phyloP scores from a whole-genome alignment of 768 basidiomycete genomes.

The Pulveroboletus sp. region DNA sequence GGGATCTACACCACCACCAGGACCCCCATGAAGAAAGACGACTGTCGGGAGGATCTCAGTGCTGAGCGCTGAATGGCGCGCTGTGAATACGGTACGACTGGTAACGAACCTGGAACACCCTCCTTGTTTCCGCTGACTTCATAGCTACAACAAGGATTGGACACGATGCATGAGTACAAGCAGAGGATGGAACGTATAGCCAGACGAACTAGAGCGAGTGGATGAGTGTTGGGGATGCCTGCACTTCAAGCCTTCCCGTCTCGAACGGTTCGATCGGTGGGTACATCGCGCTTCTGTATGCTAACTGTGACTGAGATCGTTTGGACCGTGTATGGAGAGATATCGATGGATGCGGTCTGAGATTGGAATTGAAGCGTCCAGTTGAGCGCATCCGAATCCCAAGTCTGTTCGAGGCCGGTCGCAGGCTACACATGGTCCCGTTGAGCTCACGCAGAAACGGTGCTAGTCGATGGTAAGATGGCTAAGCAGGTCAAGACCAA shows the following conservation, averaged over 20 bases:
- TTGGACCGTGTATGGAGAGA: not conserved
- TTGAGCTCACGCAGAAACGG: too few species aligned
- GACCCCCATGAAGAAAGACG: conserved; percentile 81
- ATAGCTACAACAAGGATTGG: conserved; percentile 45
- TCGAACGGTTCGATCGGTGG: conserved; percentile 62
- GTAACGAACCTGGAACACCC: conserved; percentile 60
- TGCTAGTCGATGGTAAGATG: not conserved
- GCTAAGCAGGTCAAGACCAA: not conserved
- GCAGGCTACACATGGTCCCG: too few species aligned
- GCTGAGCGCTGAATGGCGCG: not conserved
- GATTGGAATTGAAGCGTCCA: conserved; percentile 5
- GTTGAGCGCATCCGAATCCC: not conserved
- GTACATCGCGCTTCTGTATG: conserved; percentile 46
- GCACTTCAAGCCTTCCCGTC: conserved; percentile 63
- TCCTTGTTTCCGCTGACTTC: conserved; percentile 76
- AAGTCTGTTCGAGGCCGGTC: conserved; percentile 7
- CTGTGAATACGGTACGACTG: not conserved
- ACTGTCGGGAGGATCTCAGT: conserved; percentile 38
- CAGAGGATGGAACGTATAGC: conserved; percentile 7
- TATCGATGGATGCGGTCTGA: conserved; percentile 17
- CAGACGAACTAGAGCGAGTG: conserved; percentile 69
- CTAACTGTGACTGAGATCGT: conserved; percentile 1
- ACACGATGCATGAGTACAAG: not conserved
- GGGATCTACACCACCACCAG: conserved; percentile 69
- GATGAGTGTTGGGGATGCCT: conserved; percentile 38